phyloP scores from a whole-genome alignment of 805 yeast genomes.

The Lipomyces lipofer region DNA sequence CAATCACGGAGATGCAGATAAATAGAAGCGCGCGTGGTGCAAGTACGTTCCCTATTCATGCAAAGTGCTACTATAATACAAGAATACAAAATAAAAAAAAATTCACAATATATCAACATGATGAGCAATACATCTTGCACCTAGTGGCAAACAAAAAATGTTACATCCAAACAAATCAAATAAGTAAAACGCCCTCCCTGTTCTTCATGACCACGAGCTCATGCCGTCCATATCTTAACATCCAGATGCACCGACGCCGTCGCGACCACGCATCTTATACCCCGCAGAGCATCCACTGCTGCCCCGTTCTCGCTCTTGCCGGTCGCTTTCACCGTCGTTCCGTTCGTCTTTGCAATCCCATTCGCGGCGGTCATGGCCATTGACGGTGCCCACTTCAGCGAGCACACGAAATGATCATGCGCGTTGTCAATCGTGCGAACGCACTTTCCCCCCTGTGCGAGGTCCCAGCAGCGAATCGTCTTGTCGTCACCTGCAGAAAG shows the following conservation, averaged over 20 bases:
- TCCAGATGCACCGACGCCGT: slow-evolving; percentile 65
- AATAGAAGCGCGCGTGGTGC: no score
- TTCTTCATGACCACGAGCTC: background rate
- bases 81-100: no score
- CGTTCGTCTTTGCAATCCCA: slow-evolving; percentile 33
- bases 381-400: slow-evolving; percentile 45
- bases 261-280: slow-evolving; percentile 62
- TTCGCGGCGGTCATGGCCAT: slow-evolving; percentile 31
- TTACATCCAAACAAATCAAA: no score
- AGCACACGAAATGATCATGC: slow-evolving; percentile 77
- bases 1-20: no score
- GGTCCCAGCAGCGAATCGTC: slow-evolving; percentile 75
- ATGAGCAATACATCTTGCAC: no score
- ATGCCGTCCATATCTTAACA: slow-evolving; percentile 53
- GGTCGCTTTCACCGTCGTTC: slow-evolving; percentile 17
- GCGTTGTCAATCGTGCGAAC: slow-evolving; percentile 53
- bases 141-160: no score
- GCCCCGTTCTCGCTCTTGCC: slow-evolving; percentile 18
- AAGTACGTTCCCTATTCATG: no score
- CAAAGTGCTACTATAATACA: no score
- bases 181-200: no score
- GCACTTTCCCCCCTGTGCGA: slow-evolving; percentile 47
- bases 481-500: slow-evolving; percentile 80
- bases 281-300: slow-evolving; percentile 40
- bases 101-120: no score